Base-by-base conservation (phyloP, 495 filamentous ascomycete species). In the Penicillium canescens region DNA sequence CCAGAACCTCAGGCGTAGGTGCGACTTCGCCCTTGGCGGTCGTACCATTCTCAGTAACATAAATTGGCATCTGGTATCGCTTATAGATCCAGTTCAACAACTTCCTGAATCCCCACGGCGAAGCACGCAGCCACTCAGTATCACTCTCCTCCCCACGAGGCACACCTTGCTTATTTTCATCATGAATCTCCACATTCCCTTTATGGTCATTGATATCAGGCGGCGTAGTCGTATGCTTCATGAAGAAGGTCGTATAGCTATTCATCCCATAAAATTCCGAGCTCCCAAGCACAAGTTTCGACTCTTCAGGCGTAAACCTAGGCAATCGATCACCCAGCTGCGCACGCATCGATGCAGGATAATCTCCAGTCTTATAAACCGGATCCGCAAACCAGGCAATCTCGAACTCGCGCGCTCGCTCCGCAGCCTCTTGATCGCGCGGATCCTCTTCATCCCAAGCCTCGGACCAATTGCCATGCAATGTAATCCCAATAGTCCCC, bases 221-320 rank as follows among this genome's bases (percentile, higher is more conserved):
- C 0, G 66, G 67, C 1, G 72, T 65, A 16, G 60, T 56, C 20
- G 52, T 66, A 52, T 78, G 73, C 44, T 69, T 69, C 43, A 77
- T 59, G 52, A 76, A 78, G 52, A 77, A 76, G 18, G 74, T 66
- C 3, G 77, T 78, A 61, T 80, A 79, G 31, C 67, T 71, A 57
- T 78, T 80, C 77, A 79, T 80, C 7, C 75, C 77, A 58, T 79
- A 80, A 52, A 79, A 80, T 49, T 78, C 77, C 4, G 72, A 75
- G 37, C 71, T 75, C 11, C 74, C 76, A 11, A 72, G 62, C 6
- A 80, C 67, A 34, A 79, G 65, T 49, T 62, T 52, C 1, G 62
- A 62, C 45, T 79, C 74, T 20, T 74, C 72, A 1, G 63, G 54
- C 3, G 73, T 78, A 44, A 76, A 78, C 13, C 54, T 61, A 11